phyloP scores from a whole-genome alignment of 2,329 filamentous ascomycete species.

The Endoconidiophora laricicola region DNA sequence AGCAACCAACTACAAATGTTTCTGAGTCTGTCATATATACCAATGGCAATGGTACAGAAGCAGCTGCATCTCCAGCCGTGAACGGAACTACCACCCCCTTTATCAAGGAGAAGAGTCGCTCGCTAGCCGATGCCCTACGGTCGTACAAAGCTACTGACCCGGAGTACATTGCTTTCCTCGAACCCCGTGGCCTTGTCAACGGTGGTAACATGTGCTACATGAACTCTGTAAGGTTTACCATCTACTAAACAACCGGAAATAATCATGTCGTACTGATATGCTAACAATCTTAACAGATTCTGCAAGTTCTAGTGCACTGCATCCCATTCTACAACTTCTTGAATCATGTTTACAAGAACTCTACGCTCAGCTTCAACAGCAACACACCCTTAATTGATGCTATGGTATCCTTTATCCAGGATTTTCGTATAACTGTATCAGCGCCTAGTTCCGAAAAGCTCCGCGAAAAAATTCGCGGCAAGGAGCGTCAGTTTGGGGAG shows the following conservation, averaged over 20 bases:
- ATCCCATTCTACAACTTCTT: conserved; percentile 89
- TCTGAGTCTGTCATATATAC: conserved; percentile 18
- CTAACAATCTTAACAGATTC: conserved; percentile 43
- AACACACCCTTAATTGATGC: conserved; percentile 87
- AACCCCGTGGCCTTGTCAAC: conserved; percentile 86
- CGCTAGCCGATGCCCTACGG: conserved; percentile 60
- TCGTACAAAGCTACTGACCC: conserved; percentile 51
- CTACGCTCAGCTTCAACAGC: conserved; percentile 83
- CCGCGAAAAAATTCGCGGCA: conserved; percentile 55
- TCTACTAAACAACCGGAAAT: neutral
- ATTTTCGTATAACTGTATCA: conserved; percentile 77
- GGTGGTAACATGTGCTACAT: conserved; percentile 99
- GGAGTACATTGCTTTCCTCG: conserved; percentile 62
- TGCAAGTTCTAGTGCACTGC: conserved; percentile 91
- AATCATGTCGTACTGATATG: conserved; percentile 1
- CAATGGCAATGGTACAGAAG: conserved; percentile 12
- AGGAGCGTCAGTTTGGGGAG: conserved; percentile 78
- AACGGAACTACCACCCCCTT: conserved; percentile 20
- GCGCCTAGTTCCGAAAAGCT: conserved; percentile 58
- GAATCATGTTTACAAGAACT: conserved; percentile 68
- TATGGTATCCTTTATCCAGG: conserved; percentile 92
- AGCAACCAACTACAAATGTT: conserved; percentile 11
- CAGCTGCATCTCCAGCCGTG: conserved; percentile 15
- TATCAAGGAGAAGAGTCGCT: conserved; percentile 31
- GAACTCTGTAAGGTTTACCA: conserved; percentile 67